A percentile compares a stretch with the other conserved stretches of the same genome.
Evolutionary conservation across 768 basidiomycete species (phyloP).

Genomic region (Suillus placidus): DNA sequence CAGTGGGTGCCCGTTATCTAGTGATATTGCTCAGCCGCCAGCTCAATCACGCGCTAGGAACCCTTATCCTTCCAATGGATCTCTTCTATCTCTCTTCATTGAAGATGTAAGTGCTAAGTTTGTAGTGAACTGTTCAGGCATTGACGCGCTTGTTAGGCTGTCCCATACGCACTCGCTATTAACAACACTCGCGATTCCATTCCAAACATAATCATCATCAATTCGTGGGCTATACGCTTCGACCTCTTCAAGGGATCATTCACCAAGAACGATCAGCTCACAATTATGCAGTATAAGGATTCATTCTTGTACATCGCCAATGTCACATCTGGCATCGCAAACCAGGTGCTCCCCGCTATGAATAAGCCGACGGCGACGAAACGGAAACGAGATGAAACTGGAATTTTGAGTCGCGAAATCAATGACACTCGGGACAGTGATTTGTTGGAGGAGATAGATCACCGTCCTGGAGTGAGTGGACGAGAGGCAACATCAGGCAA

Average conservation of each 20-base stretch:
- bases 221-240: conserved; percentile 67
- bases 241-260: conserved; percentile 70
- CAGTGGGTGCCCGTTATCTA: conserved; percentile 43
- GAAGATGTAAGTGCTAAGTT: conserved; percentile 38
- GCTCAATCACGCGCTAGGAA: conserved; percentile 38
- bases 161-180: conserved; percentile 56
- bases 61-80: conserved; percentile 64
- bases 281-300: conserved; percentile 69
- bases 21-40: not conserved
- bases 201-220: conserved; percentile 66
- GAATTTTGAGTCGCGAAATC: conserved; percentile 44
- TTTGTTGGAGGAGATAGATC: conserved; percentile 64
- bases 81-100: conserved; percentile 60
- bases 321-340: conserved; percentile 53
- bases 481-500: conserved; percentile 43
- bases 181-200: conserved; percentile 64
- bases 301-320: conserved; percentile 62
- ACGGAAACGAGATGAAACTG: conserved; percentile 29
- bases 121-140: not conserved
- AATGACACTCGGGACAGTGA: conserved; percentile 50
- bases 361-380: conserved; percentile 48
- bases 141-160: conserved; percentile 38
- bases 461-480: conserved; percentile 37
- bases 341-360: conserved; percentile 52
- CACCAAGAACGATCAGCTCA: conserved; percentile 80